Evolutionary conservation across 768 basidiomycete genomes (phyloP).

Genomic region (Lactarius sanguifluus): DNA sequence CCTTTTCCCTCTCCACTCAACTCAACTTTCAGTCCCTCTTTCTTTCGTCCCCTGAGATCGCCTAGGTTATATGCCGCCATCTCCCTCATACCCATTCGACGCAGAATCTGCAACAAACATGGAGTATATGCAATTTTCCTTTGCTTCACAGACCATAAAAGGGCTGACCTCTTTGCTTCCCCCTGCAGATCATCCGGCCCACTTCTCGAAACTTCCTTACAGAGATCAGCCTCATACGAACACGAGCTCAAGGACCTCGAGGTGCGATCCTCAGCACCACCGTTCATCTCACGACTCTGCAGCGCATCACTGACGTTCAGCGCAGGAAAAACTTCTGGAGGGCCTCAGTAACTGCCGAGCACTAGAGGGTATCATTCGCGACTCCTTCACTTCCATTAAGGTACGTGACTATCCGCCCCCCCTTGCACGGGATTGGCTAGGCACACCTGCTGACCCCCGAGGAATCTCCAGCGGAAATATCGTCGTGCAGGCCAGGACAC

Average conservation of each 20-base stretch:
- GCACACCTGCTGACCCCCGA: constrained; percentile 3
- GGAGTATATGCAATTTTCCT: not conserved
- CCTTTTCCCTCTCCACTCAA: not conserved
- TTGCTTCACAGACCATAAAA: not conserved
- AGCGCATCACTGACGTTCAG: not conserved
- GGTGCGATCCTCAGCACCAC: constrained; percentile 12
- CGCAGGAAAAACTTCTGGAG: constrained; percentile 63
- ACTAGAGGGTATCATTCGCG: constrained; percentile 67
- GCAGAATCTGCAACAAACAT: constrained; percentile 5
- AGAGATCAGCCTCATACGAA: constrained; percentile 18
- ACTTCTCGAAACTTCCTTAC: not conserved
- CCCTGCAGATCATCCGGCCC: not conserved
- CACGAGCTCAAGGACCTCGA: constrained; percentile 30
- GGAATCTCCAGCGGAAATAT: constrained; percentile 48
- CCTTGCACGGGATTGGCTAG: not conserved
- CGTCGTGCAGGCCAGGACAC: constrained; percentile 57
- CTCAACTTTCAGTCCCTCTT: not conserved
- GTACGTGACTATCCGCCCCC: constrained; percentile 39
- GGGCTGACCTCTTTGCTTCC: not conserved
- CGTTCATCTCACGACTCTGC: not conserved
- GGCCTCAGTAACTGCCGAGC: constrained; percentile 73
- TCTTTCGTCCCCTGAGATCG: not conserved
- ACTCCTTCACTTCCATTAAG: constrained; percentile 59
- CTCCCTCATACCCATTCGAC: constrained; percentile 3
- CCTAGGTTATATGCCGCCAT: not conserved